Base-by-base conservation (phyloP, 1,284 basidiomycete genomes). In the Flammula alnicola region DNA sequence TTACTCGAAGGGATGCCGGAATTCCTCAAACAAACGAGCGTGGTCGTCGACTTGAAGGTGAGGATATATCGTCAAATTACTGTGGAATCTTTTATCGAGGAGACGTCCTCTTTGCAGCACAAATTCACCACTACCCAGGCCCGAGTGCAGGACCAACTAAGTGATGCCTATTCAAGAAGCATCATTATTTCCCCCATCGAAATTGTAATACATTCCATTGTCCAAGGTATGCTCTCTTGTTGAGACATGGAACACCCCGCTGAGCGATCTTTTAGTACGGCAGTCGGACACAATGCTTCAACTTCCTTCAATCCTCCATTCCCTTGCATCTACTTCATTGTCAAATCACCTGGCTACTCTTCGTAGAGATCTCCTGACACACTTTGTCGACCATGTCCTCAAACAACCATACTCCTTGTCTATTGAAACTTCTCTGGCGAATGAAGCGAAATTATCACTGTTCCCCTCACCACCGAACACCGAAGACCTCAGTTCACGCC, bases 121-220 rank as follows among this genome's bases (percentile, higher is more conserved):
- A 79, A 73, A 57, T 76, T 81, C 52, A 74, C 76, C 47, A 76
- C 79, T 2, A 67, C 79, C 7, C 76, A 74, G 55, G 81, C 86
- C 49, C 77, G 79, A 25, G 68, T 80, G 4, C 83, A 88, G 59
- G 89, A 91, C 51, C 84, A 89, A 57, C 72, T 92, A 14, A 79
- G 76, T 53, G 83, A 88, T 44, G 86, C 85, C 2, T 91, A 81
- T 58, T 66, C 76, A 11, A 76, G 81, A 53, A 76, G 82, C 57
- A 66, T 92, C 17, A 60, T 73, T 1, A 60, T 86, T 22, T 74
- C 78, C 5, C 64, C 78, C 2, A 73, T 72, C 7, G 74, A 77
- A 50, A 58, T 88, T 17, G 62, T 68, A 14, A 72, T 89, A 46
- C 71, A 69, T 45, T 69, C 78, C 6, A 71, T 72, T n/a, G 75